Base-by-base conservation (phyloP, 305 asterid species). In the Fraxinus sp. region DNA sequence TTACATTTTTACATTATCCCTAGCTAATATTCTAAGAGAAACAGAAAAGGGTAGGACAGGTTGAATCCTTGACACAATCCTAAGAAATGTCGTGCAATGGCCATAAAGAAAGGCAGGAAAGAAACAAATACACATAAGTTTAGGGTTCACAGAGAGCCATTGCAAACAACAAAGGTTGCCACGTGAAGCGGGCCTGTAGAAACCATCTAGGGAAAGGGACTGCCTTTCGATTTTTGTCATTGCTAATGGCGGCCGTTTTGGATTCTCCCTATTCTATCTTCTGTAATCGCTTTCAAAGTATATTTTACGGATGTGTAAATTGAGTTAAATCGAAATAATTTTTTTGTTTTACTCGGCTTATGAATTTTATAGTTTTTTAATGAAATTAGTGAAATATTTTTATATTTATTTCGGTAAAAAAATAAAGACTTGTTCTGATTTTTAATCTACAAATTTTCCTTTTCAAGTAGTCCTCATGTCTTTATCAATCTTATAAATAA, bases 151-250 rank as follows among this genome's bases (percentile, higher is more conserved):
- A 57, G 18, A 9, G 74, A 66, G 75, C 89, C 86, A 64, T 79
- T 78, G 78, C 89, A 79, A 87, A 77, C 75, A 87, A 88, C 95
- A 89, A 90, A 86, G 33, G 11, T 83, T 85, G 86, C 92, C 97
- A 93, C 96, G 96, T 91, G 97, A 92, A 91, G 90, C 77, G 92
- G 91, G 76, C 94, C 94, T 88, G 82, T 85, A 82, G 85, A 78
- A 84, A 74, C 81, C 83, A 79, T 88, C 66, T 35, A 2, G 39
- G 22, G 86, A 86, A 76, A 81, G 84, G 26, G 84, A 84, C 90
- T 85, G 77, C 20, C 87, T 57, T 82, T 86, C 89, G 83, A 72
- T 80, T 72, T 82, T 78, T 83, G 36, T 83, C 66, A 13, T 13
- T 24, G 22, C 26, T 73, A 4, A 14, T 14, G 20, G 22, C 22